Conservation (phyloP, 345 rosid genomes). For the Crucihimalaya himalaica region DNA sequence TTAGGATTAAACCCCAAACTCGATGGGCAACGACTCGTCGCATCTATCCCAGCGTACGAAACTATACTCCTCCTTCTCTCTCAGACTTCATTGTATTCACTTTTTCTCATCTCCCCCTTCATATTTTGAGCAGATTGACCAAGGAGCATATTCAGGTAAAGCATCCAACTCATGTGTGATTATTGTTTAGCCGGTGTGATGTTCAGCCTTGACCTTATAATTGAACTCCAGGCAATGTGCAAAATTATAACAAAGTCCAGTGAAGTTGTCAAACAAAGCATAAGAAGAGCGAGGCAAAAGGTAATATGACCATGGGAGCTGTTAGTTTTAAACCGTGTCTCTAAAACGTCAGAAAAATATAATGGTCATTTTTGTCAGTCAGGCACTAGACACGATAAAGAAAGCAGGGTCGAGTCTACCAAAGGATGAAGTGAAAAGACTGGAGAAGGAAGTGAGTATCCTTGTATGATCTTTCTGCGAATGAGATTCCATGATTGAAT, state of each 20-base stretch:
- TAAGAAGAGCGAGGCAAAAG: conserved; percentile 92
- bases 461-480: background rate
- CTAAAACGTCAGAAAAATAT: background rate
- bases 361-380: conserved; percentile 3
- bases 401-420: conserved; percentile 72
- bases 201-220: conserved; percentile 1
- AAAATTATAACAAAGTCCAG: conserved; percentile 85
- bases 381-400: conserved; percentile 89
- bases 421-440: conserved; percentile 82
- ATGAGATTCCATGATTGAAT: background rate
- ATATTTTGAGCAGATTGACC: conserved; percentile 64
- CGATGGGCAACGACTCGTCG: conserved; percentile 83
- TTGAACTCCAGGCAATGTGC: conserved; percentile 65
- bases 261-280: conserved; percentile 91
- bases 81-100: conserved; percentile 9
- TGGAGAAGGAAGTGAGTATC: conserved; percentile 84
- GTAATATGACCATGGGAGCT: conserved; percentile 40
- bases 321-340: background rate
- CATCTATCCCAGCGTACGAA: conserved; percentile 76
- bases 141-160: conserved; percentile 90
- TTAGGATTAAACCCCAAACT: conserved; percentile 82
- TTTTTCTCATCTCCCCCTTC: conserved; percentile 22
- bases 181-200: conserved; percentile 1
- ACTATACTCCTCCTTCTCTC: conserved; percentile 17
- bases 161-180: background rate